Conservation (phyloP, 1,139 yeast species). For the Lizanozyma gosingica region DNA sequence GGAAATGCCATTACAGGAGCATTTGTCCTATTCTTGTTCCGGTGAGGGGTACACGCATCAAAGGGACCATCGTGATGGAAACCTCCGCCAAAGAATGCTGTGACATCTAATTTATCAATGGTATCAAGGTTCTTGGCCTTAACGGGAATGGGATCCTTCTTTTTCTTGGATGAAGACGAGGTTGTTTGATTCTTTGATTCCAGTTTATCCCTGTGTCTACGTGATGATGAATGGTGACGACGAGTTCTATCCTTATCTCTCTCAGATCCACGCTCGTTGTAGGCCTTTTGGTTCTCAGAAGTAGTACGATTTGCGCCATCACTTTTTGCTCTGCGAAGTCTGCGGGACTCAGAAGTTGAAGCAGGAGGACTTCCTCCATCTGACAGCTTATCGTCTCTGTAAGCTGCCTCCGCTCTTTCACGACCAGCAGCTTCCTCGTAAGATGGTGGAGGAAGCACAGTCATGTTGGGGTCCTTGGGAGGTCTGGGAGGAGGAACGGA, state of each 20-base stretch:
- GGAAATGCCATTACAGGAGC: slow-evolving; percentile 97
- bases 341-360: not conserved
- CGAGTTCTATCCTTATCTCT: slow-evolving; percentile 4
- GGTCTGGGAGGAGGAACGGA: slow-evolving; percentile 8
- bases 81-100: slow-evolving; percentile 90
- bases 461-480: slow-evolving; percentile 19
- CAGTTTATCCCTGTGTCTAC: not conserved
- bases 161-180: slow-evolving; percentile 28
- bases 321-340: not conserved
- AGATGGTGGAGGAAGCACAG: slow-evolving; percentile 46
- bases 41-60: slow-evolving; percentile 95
- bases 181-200: slow-evolving; percentile 7
- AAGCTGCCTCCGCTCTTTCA: slow-evolving; percentile 30
- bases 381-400: slow-evolving; percentile 40
- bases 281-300: slow-evolving; percentile 3
- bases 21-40: slow-evolving; percentile 69
- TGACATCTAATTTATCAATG: slow-evolving; percentile 89
- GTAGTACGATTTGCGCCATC: slow-evolving; percentile 2
- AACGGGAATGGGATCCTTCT: slow-evolving; percentile 29
- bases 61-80: slow-evolving; percentile 99
- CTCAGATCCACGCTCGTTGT: slow-evolving; percentile 3
- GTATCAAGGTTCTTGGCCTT: slow-evolving; percentile 69
- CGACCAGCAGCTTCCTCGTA: slow-evolving; percentile 65
- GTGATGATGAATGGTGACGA: slow-evolving; percentile 7
- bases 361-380: slow-evolving; percentile 1